Base-by-base conservation (phyloP, 129 eudicot genomes). In the Rutidosis leptorrhynchoides region DNA sequence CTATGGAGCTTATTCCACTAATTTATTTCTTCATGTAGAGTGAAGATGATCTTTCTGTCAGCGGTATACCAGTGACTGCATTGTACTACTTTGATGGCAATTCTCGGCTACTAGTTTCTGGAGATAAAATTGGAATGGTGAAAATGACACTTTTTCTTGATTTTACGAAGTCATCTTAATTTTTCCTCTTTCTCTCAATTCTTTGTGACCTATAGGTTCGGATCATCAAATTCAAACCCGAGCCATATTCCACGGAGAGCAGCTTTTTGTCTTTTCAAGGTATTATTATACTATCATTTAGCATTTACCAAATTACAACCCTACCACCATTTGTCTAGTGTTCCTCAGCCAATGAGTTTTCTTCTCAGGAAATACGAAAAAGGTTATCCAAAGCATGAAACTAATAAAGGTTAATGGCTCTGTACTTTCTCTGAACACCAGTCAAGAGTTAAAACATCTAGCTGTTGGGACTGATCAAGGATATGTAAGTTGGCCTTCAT, bases 391-490 rank as follows among this genome's bases (percentile, higher is more conserved):
- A 19, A 83, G 67, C 70, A 35, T 81, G 40, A 88, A 85, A 64
- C 72, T 77, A 6, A 43, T 90, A 61, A 90, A 84, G 71, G 88
- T 85, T 49, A 84, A 81, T 74, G 95, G 95, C 54, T 77, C 90
- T 55, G 96, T 85, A 30, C 79, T 81, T 49, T 82, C 81, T 37
- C 61, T 90, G 22, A 65, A 32, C 64, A 26, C 79, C 65, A 79
- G 84, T 43, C 74, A 75, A 42, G 77, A 70, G 68, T 52, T 69
- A 46, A 84, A 77, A 49, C 84, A 81, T 67, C 72, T 90, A 71
- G 97, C 93, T 28, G 84, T 90, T 28, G 97, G 96, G 17, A 80
- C 95, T 17, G 97, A 87, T n/a, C 87, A 87, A 81, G 97, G 97
- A 83, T 83, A 83, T 71, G 97, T 90, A 80, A 75, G 84, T 55